phyloP scores from a whole-genome alignment of 2,329 filamentous ascomycete species.

The Aspergillus transmontanensis region DNA sequence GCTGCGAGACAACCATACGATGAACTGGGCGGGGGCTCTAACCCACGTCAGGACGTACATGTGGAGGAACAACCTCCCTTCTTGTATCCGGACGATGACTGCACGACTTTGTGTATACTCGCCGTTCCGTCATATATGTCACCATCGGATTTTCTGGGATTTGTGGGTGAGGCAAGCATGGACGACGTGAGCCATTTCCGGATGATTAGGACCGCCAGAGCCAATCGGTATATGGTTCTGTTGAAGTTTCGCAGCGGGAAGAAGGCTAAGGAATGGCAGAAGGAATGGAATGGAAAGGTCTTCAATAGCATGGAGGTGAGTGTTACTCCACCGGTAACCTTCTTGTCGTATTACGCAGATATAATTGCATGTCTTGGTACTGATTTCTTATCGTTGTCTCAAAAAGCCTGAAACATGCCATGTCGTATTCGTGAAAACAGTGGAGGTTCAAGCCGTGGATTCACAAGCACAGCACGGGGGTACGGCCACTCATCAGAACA shows the following conservation, averaged over 20 bases:
- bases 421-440: conserved; percentile 90
- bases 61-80: conserved; percentile 18
- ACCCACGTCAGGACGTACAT: conserved; percentile 8
- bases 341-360: background rate
- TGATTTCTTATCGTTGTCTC: conserved; percentile 17
- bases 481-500: conserved; percentile 54
- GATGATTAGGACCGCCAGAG: conserved; percentile 85
- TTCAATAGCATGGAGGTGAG: conserved; percentile 88
- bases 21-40: conserved; percentile 28
- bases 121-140: conserved; percentile 94
- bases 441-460: conserved; percentile 74
- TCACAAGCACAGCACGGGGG: conserved; percentile 29
- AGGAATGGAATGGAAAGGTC: conserved; percentile 86
- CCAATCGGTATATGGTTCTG: conserved; percentile 91
- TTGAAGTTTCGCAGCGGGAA: conserved; percentile 84
- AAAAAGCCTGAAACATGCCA: conserved; percentile 84
- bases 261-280: conserved; percentile 77
- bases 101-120: conserved; percentile 87
- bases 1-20: conserved; percentile 32
- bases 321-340: conserved; percentile 16
- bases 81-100: conserved; percentile 56
- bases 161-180: conserved; percentile 84
- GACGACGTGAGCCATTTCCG: conserved; percentile 89
- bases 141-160: conserved; percentile 86
- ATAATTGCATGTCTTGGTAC: conserved; percentile 2